phyloP scores from a whole-genome alignment of 2,329 filamentous ascomycete species.

The Cadophora malorum region DNA sequence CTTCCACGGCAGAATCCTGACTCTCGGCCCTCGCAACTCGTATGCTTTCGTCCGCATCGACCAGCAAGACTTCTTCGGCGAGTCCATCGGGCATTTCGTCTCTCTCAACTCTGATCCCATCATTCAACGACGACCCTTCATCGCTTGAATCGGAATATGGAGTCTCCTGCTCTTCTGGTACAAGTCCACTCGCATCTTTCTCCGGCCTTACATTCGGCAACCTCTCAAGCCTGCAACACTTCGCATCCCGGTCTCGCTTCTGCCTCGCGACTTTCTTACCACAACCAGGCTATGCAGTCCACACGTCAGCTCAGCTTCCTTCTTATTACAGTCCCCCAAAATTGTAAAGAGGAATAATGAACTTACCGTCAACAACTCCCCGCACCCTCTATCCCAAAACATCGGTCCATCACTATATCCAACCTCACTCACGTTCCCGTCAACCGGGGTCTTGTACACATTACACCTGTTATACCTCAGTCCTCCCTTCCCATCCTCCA shows the following conservation, averaged over 20 bases:
- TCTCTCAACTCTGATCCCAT: background rate
- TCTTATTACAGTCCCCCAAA: background rate
- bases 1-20: background rate
- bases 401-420: background rate
- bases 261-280: background rate
- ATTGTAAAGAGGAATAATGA: background rate
- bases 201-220: background rate
- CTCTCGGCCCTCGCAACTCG: background rate
- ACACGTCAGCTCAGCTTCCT: background rate
- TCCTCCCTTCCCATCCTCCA: background rate
- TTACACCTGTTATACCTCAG: slow-evolving; percentile 17
- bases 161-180: background rate
- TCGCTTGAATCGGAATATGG: no score
- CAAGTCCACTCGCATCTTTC: background rate
- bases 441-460: slow-evolving; percentile 3
- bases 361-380: slow-evolving; percentile 10
- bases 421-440: slow-evolving; percentile 9
- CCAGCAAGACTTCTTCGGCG: no score
- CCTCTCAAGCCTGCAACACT: background rate
- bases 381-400: slow-evolving; percentile 24
- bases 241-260: background rate
- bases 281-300: background rate
- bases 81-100: no score
- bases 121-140: background rate
- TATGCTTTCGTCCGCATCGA: background rate